Evolutionary conservation across 2,329 filamentous ascomycete species (phyloP).

Genomic region (Fusarium sp.): DNA sequence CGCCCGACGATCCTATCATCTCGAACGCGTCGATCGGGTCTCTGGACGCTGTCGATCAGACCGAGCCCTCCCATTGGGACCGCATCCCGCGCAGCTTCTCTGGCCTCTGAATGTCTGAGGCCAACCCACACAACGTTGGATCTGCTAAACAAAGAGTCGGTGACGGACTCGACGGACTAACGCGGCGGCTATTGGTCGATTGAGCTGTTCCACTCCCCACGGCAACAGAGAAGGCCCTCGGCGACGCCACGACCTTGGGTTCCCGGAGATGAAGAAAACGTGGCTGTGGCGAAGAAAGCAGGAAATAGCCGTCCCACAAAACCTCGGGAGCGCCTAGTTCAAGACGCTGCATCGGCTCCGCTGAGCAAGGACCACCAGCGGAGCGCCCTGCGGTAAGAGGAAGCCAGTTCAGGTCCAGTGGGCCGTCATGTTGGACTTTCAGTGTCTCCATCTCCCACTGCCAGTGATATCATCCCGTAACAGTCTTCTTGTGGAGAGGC

Average conservation of each 20-base stretch:
- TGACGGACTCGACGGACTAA: conserved; percentile 12
- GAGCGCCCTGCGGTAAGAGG: conserved; percentile 33
- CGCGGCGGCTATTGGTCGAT: not conserved
- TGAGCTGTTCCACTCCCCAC: conserved; percentile 10
- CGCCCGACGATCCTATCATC: conserved; percentile 16
- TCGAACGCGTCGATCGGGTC: conserved; percentile 24
- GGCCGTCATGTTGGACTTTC: not conserved
- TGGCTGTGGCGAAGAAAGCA: conserved; percentile 38
- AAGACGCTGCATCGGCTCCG: conserved; percentile 5
- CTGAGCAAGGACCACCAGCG: conserved; percentile 17
- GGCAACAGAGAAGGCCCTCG: conserved; percentile 19
- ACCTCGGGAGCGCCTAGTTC: conserved; percentile 30
- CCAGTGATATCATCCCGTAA: not conserved
- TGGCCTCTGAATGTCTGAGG: not conserved
- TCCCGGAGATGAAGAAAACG: conserved; percentile 32
- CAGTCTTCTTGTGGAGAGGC: conserved; percentile 10
- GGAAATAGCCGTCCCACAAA: conserved; percentile 5
- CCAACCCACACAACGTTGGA: not conserved
- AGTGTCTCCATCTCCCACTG: not conserved
- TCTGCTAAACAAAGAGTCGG: conserved; percentile 19
- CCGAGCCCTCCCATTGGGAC: conserved; percentile 9
- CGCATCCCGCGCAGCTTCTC: not conserved
- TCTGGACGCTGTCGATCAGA: conserved; percentile 1
- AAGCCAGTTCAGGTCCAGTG: conserved; percentile 17
- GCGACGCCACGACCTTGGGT: conserved; percentile 30